Evolutionary conservation across 139 green algal genomes (phyloP).

Genomic region (Desmodesmus armatus): DNA sequence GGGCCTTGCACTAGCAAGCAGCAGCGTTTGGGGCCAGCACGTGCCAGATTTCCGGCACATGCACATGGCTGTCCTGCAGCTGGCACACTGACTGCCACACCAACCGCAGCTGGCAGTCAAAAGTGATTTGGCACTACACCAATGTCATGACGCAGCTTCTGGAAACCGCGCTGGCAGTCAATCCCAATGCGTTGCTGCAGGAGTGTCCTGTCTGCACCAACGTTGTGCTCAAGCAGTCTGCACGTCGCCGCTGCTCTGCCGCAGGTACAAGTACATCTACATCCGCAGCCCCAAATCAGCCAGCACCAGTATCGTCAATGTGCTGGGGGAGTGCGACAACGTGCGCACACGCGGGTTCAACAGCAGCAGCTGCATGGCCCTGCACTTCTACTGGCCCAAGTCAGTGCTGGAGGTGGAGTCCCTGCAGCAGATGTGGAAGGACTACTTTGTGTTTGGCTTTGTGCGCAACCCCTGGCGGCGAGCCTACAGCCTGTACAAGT

Average conservation of each 20-base stretch:
- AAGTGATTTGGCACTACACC: no score
- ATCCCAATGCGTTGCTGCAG: no score
- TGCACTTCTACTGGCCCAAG: slow-evolving; percentile 7
- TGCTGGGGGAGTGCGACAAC: slow-evolving; percentile 50
- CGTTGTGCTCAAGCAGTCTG: no score
- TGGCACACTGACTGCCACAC: no score
- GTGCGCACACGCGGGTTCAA: slow-evolving; percentile 18
- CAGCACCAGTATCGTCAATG: slow-evolving; percentile 46
- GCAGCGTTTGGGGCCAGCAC: no score
- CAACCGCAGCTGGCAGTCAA: no score
- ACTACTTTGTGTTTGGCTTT: slow-evolving; percentile 61
- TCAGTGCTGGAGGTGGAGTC: not conserved
- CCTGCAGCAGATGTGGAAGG: slow-evolving; percentile 50
- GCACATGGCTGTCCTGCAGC: no score
- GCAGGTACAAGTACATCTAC: slow-evolving; percentile 61
- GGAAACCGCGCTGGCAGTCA: no score
- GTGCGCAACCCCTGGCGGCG: slow-evolving; percentile 53
- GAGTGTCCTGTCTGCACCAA: no score
- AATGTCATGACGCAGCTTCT: no score
- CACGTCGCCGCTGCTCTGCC: no score
- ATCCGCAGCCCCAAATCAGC: slow-evolving; percentile 52
- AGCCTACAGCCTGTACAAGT: slow-evolving; percentile 42
- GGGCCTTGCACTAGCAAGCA: not conserved
- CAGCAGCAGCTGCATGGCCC: slow-evolving; percentile 38
- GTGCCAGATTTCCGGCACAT: no score